Evolutionary conservation across 805 yeast genomes (phyloP).

Genomic region (Yarrowia bubula): DNA sequence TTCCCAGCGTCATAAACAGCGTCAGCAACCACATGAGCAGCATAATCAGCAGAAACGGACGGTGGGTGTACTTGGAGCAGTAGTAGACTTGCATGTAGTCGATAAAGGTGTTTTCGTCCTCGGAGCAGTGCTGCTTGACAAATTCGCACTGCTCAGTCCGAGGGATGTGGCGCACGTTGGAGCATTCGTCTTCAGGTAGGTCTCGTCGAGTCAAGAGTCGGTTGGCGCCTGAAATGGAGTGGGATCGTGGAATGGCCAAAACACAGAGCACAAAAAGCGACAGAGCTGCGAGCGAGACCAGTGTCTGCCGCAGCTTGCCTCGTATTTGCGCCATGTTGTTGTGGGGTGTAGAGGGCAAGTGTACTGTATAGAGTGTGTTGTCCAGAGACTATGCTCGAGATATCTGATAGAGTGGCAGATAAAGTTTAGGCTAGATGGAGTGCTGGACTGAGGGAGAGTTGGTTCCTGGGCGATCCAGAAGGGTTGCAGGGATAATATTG

Average conservation of each 20-base stretch:
- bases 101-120: constrained; percentile 41
- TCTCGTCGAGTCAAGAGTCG: constrained; percentile 9
- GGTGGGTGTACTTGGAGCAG: constrained; percentile 31
- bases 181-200: constrained; percentile 5
- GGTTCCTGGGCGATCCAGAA: too few species aligned
- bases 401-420: neutral
- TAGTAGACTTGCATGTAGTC: constrained; percentile 42
- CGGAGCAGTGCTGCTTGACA: constrained; percentile 41
- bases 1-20: constrained; percentile 64
- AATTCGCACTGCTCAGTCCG: constrained; percentile 40
- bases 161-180: constrained; percentile 5
- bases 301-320: constrained; percentile 1
- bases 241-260: constrained; percentile 16
- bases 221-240: neutral
- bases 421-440: neutral
- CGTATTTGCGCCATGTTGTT: constrained; percentile 14
- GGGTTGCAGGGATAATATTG: too few species aligned
- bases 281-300: constrained; percentile 1
- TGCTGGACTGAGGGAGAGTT: neutral
- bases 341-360: neutral
- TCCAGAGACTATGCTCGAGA: neutral
- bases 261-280: constrained; percentile 5
- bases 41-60: constrained; percentile 27
- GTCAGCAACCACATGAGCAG: constrained; percentile 39
- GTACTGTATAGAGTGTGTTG: neutral